These are phyloP conservation scores for Linum lewisii DNA, from an alignment of 345 rosid species.

Conservation along the genomic window DNA sequence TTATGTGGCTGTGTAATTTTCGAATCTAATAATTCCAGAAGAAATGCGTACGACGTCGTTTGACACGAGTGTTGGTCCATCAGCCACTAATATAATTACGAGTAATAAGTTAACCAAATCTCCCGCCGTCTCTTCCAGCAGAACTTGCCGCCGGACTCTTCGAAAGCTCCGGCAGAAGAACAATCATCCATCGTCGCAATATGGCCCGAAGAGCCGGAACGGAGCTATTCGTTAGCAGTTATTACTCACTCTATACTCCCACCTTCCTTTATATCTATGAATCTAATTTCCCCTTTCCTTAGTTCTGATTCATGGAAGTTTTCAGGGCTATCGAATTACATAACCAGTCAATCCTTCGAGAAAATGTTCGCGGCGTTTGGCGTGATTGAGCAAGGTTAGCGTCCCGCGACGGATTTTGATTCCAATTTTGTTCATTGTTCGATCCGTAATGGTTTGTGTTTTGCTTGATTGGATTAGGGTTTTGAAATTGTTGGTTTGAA, in stretches of 20 bases:
- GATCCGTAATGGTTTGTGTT: no score
- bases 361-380: conserved; percentile 36
- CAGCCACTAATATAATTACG: no score
- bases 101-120: no score
- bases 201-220: conserved; percentile 35
- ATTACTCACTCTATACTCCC: conserved; percentile 7
- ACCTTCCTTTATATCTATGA: background rate
- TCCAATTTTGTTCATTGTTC: background rate
- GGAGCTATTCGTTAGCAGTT: conserved; percentile 51
- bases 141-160: background rate
- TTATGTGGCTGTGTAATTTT: no score
- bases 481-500: background rate
- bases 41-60: no score
- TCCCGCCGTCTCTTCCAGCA: background rate
- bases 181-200: background rate
- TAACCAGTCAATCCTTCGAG: conserved; percentile 22
- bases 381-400: conserved; percentile 24
- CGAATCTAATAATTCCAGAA: no score
- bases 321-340: conserved; percentile 32
- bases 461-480: background rate
- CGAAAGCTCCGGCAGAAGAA: no score
- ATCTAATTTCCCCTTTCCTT: background rate
- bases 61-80: no score
- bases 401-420: background rate
- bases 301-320: background rate